Evolutionary conservation across 352 stramenopile species (phyloP), one percentile per base, ranked within the genome.

Genomic region (Phytophthora tentaculata): DNA sequence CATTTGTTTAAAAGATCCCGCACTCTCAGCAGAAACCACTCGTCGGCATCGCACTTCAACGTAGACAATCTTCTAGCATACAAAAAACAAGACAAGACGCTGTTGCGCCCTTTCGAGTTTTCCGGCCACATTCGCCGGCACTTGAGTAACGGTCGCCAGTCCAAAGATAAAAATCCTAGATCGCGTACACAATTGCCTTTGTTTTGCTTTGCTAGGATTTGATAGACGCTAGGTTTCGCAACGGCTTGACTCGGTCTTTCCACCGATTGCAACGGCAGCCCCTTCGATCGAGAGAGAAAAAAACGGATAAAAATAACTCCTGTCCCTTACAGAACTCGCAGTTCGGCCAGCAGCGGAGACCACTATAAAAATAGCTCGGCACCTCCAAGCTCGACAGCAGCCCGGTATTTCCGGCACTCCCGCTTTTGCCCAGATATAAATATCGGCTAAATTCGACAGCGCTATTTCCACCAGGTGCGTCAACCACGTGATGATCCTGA

Each of bases 301-400:
- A 75, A 78, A 79, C 72, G 72, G 73, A 77, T 77, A 75, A 73
- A 80, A 75, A 77, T 77, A 77, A 71, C 69, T 56, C 64, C 56
- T 67, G 37, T 54, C n/a, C 44, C 48, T 14, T 20, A 37, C 35
- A 45, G 32, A 7, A 13, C 7, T 53, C n/a, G n/a, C 13, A 35
- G 26, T 45, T 20, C 39, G 29, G 9, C 32, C 0, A 14, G 32
- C 32, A 39, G 32, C 12, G 47, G 28, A 60, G 6, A 32, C 14
- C 60, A 44, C 51, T 76, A 67, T 68, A 79, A 71, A 79, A 79
- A 79, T 79, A 79, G 67, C 67, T 55, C 54, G 22, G 32, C 10
- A 39, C 62, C 32, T 23, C 48, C 24, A 20, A 69, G 49, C 55
- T 62, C 54, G 45, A 51, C 50, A 56, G 20, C 50, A 49, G 20